Evolutionary conservation across 2,329 filamentous ascomycete genomes (phyloP), one percentile per base, ranked within the genome.

Genomic region (Zymoseptoria crescenta): DNA sequence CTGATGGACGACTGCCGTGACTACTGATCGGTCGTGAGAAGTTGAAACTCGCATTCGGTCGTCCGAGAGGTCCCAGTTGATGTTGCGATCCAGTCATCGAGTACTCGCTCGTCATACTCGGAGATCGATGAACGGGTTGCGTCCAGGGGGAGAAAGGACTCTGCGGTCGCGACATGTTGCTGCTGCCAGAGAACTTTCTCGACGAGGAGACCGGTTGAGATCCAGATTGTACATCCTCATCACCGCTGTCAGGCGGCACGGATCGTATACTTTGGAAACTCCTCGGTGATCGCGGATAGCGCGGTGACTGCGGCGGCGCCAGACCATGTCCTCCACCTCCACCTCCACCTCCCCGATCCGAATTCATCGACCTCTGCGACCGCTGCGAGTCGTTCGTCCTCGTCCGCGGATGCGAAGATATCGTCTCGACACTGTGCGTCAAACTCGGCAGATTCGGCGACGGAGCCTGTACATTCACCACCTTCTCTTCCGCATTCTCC

Each of bases 1-100:
- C 64, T 20, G 70, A 70, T 6, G 75, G 68, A 30, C 66, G 68
- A 54, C 64, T 70, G 30, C 77, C 75, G 61, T 85, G 83, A 70
- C 87, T 82, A 73, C 93, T 96, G 61, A 96, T 76, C 0, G 94
- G 94, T 50, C 94, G 83, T 0, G 94, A 97, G 73, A 97, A 97
- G 74, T 99, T 97, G 50, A 59, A 64, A 49, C 58, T 61, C 16
- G 59, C 52, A 41, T 56, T 54, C 10, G 63, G 61, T 30, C 62
- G 58, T 28, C 62, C 62, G 21, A 57, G 48, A 41, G 35, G 35
- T 41, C 35, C 35, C 35, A 41, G 5, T 41, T 64, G 59, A 29
- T 65, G 62, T 19, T 69, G 60, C 35, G 74, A 75, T 10, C 82
- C 80, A 53, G 76, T 81, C 51, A 81, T 81, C 1, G 91, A 96